A percentile compares a stretch with the other conserved stretches of the same genome.
These are phyloP conservation scores for Pythium rhizo-oryzae DNA, from an alignment of 352 stramenopile genomes.

Conservation along the genomic window DNA sequence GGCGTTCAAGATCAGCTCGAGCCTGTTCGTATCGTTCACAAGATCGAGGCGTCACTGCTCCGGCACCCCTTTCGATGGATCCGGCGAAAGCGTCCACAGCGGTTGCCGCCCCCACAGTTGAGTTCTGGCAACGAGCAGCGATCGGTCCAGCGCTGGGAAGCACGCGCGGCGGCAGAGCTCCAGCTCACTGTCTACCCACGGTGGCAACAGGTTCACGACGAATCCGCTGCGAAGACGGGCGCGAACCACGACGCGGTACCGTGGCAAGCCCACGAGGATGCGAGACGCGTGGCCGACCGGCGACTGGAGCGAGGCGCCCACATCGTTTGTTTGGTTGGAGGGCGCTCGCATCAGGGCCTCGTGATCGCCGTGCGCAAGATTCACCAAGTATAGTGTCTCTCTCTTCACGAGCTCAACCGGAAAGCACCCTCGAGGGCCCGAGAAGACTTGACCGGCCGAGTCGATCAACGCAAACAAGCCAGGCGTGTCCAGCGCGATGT, in stretches of 20 bases:
- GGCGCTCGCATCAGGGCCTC: background rate
- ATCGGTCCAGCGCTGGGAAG: background rate
- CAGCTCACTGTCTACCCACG: background rate
- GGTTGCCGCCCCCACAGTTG: background rate
- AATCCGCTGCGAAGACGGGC: no score
- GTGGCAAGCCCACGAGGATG: background rate
- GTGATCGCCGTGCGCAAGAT: background rate
- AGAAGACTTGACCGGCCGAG: background rate
- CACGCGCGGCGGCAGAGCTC: constrained; percentile 2
- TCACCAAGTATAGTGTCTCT: background rate
- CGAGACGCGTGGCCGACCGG: background rate
- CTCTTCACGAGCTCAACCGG: constrained; percentile 3
- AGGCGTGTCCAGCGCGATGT: background rate
- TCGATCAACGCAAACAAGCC: background rate
- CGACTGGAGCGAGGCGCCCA: background rate
- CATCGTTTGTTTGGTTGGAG: background rate
- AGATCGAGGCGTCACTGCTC: no score
- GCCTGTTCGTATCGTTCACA: no score
- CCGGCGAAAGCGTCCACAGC: background rate
- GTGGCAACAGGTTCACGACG: background rate
- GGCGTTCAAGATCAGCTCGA: no score
- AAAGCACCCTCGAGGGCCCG: background rate
- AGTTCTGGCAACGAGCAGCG: background rate
- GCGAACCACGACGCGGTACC: background rate
- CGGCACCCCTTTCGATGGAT: no score